phyloP scores from a whole-genome alignment of 306 rosid species.

The Gastrolobium bilobum region DNA sequence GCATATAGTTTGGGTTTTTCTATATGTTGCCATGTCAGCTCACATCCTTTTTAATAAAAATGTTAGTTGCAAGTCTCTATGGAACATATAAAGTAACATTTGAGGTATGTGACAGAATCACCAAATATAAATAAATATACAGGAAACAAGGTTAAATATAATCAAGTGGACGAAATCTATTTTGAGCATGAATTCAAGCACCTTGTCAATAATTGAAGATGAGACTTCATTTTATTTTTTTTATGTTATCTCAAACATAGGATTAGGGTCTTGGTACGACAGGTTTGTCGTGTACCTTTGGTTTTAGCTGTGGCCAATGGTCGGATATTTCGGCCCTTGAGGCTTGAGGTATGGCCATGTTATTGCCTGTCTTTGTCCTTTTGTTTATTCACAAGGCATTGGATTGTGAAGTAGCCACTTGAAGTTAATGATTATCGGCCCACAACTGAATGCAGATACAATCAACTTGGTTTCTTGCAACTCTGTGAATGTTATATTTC shows the following conservation, averaged over 20 bases:
- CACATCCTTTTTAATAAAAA: not conserved
- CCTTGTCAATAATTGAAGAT: constrained; percentile 17
- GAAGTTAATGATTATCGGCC: not conserved
- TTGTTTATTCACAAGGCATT: not conserved
- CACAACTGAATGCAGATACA: not conserved
- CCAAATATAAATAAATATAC: no score
- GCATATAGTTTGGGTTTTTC: not conserved
- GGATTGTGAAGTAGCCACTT: constrained; percentile 2
- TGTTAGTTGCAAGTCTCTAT: no score
- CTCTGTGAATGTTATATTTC: not conserved
- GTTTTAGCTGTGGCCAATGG: not conserved
- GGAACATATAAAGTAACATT: no score
- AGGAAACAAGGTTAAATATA: no score
- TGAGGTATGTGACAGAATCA: no score
- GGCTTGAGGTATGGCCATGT: constrained; percentile 12
- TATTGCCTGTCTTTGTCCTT: constrained; percentile 30
- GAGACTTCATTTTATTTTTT: not conserved
- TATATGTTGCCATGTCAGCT: not conserved
- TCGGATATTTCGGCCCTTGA: not conserved
- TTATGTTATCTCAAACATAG: constrained; percentile 6
- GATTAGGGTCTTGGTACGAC: not conserved
- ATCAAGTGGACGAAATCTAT: not conserved
- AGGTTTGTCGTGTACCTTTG: constrained; percentile 13
- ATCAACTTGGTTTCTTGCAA: constrained; percentile 41
- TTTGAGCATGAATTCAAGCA: constrained; percentile 5